Evolutionary conservation across 2,329 filamentous ascomycete genomes (phyloP), one percentile per base, ranked within the genome.

Genomic region (Fusarium nematophilum): DNA sequence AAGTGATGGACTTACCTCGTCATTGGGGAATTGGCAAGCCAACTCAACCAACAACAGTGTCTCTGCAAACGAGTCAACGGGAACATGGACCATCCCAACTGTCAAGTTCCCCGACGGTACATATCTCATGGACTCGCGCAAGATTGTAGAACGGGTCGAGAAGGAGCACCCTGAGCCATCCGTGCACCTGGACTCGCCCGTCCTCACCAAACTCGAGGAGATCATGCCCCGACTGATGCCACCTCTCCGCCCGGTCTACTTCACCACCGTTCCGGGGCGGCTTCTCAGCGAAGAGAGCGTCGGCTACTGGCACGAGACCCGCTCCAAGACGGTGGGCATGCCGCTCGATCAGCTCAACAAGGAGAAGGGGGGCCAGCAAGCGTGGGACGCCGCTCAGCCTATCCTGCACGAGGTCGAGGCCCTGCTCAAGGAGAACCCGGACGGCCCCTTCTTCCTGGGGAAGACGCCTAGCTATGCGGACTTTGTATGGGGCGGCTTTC

Each of bases 391-490:
- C 0, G 81, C 79, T 0, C 72, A 76, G 53, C 68, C 73, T 1
- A 42, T 61, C 3, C 15, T 82, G 8, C 62, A 64, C 7, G 70
- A 76, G 38, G 64, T 77, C 1, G 78, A 79, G 40, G 76, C 70
- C 2, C 62, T 86, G 48, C 66, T 90, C 59, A 81, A 81, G 63
- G 82, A 86, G 72, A 82, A 82, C 30, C 68, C 75, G 0, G 78
- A 81, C 0, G 89, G 89, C 0, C 84, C 85, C 0, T 91, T 85
- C 68, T 85, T 91, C 49, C 42, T 83, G 57, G 89, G 89, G 0
- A 73, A 81, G 39, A 79, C 78, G 55, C 75, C 80, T 4, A 79
- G 78, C 30, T 89, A 84, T 69, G 81, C 81, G 4, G 86, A 88
- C 68, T 84, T 90, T 50, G 76, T 86, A 3, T 81, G 86, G 66